Percentiles rank a stretch among this genome's conserved stretches.
phyloP scores from a whole-genome alignment of 352 stramenopile species.

The Thalassiosira mediterranea region DNA sequence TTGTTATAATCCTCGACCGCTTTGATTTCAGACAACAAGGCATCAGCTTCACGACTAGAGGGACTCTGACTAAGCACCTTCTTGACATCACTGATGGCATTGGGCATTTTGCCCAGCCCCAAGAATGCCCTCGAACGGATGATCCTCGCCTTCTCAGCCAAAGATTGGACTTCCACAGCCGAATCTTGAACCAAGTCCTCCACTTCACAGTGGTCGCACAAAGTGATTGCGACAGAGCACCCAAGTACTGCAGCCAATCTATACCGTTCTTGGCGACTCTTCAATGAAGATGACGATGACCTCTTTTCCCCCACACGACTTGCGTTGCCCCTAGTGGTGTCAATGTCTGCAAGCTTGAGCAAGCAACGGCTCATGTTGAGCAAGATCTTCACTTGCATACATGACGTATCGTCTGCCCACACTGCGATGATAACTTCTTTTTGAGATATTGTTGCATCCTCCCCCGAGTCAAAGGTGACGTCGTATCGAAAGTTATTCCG shows the following conservation, averaged over 20 bases:
- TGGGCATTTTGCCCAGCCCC: slow-evolving; percentile 18
- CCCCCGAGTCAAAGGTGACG: slow-evolving; percentile 47
- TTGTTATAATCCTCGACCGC: slow-evolving; percentile 17
- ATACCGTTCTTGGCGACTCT: slow-evolving; percentile 27
- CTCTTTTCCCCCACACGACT: neutral
- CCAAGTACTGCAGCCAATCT: slow-evolving; percentile 30
- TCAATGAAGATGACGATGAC: neutral
- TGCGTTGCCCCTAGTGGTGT: slow-evolving; percentile 9
- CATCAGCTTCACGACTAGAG: slow-evolving; percentile 24
- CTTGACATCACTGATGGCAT: slow-evolving; percentile 36
- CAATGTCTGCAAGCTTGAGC: slow-evolving; percentile 58
- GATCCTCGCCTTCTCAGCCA: slow-evolving; percentile 42
- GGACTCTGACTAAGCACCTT: slow-evolving; percentile 25
- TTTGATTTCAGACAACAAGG: slow-evolving; percentile 38
- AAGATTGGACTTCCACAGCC: slow-evolving; percentile 1
- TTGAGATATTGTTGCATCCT: slow-evolving; percentile 43
- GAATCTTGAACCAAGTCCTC: neutral
- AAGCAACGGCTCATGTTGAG: slow-evolving; percentile 69
- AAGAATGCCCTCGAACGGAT: slow-evolving; percentile 36
- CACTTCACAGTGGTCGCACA: slow-evolving; percentile 31
- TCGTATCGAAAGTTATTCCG: slow-evolving; percentile 36
- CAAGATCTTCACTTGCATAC: slow-evolving; percentile 61
- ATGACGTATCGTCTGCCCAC: slow-evolving; percentile 16
- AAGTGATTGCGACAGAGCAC: slow-evolving; percentile 38
- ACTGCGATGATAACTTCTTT: slow-evolving; percentile 49